Percentiles rank a stretch among this genome's conserved stretches.
These are phyloP conservation scores for Rhizopogon vulgaris DNA, from an alignment of 768 basidiomycete genomes.

Conservation along the genomic window DNA sequence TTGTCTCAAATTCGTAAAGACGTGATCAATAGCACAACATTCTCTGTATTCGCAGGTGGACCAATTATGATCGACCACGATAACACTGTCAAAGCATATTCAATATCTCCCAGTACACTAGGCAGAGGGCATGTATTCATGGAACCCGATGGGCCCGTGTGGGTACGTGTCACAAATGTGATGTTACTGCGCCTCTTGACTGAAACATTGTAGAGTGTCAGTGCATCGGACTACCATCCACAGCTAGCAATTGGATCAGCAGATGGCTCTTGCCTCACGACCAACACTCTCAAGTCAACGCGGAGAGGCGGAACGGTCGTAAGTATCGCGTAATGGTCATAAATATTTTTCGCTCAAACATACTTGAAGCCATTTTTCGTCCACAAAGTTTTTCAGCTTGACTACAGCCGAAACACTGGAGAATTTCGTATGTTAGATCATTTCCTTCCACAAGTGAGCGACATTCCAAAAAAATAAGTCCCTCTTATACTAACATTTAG, in stretches of 20 bases:
- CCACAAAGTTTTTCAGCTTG: conserved; percentile 80
- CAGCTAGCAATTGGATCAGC: conserved; percentile 77
- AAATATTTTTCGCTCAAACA: background rate
- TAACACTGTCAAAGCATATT: conserved; percentile 70
- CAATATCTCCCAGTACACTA: conserved; percentile 64
- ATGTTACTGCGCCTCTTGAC: background rate
- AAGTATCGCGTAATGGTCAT: conserved; percentile 18
- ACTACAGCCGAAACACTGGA: conserved; percentile 70
- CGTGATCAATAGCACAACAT: conserved; percentile 63
- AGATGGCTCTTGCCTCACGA: conserved; percentile 77
- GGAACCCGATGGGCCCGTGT: conserved; percentile 74
- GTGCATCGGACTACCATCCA: conserved; percentile 80
- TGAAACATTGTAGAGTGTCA: conserved; percentile 45
- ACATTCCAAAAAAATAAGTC: background rate
- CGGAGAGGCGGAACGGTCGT: conserved; percentile 70
- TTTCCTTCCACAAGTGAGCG: conserved; percentile 63
- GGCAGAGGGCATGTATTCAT: conserved; percentile 67
- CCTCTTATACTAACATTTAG: background rate
- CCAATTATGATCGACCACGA: conserved; percentile 80
- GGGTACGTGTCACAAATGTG: conserved; percentile 48
- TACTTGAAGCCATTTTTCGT: conserved; percentile 62
- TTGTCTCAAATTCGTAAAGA: conserved; percentile 34
- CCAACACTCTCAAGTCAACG: conserved; percentile 62
- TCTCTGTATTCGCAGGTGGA: conserved; percentile 61
- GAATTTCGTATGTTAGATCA: conserved; percentile 88